Evolutionary conservation across 331 rosid genomes (phyloP).

Genomic region (Dryas integrifolia): DNA sequence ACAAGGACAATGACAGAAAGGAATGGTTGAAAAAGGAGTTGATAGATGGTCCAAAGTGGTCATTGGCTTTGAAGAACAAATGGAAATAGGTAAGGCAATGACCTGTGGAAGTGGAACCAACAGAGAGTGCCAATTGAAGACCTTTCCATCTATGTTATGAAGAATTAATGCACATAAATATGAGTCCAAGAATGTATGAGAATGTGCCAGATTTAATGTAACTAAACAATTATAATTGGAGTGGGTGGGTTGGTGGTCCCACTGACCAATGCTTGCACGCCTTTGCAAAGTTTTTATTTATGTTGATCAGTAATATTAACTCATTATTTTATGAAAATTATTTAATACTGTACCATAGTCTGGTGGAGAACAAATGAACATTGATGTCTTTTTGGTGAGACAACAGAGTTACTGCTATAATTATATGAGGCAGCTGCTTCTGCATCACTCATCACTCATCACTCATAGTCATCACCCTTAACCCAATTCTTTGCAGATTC

Average conservation of each 20-base stretch:
- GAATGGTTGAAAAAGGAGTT: too few relatives aligned
- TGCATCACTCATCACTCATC: background rate
- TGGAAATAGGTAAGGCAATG: background rate
- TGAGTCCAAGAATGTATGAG: conserved; percentile 2
- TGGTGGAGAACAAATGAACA: background rate
- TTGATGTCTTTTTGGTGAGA: background rate
- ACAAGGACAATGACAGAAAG: too few relatives aligned
- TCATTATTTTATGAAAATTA: background rate
- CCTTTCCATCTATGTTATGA: background rate
- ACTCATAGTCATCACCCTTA: too few relatives aligned
- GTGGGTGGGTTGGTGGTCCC: conserved; percentile 5
- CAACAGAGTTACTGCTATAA: background rate
- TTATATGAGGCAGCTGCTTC: background rate
- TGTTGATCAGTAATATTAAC: background rate
- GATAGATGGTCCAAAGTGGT: too few relatives aligned
- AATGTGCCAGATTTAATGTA: background rate
- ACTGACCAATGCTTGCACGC: conserved; percentile 5
- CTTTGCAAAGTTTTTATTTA: background rate
- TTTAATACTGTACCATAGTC: background rate
- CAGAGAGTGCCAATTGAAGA: background rate
- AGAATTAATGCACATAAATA: background rate
- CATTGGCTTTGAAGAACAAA: background rate
- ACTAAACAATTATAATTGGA: background rate
- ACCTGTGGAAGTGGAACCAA: background rate
- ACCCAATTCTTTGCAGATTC: conserved; percentile 7